Conservation (phyloP, 495 filamentous ascomycete genomes). For the Trichoderma reesei region DNA sequence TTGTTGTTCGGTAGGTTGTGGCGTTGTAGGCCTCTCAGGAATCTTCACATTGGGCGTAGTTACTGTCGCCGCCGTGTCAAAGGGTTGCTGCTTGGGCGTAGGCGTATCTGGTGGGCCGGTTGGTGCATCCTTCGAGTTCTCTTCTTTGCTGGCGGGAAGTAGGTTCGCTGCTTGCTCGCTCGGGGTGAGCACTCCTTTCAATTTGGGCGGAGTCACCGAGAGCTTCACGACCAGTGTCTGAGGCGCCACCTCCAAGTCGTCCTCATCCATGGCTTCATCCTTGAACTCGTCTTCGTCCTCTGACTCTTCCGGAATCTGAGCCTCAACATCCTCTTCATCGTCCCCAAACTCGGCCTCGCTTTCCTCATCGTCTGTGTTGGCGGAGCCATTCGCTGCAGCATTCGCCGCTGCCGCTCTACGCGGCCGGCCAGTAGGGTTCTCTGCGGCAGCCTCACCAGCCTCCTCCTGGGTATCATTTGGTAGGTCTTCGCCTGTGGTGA, state of each 20-base stretch:
- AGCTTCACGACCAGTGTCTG: slow-evolving; percentile 59
- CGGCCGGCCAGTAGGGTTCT: slow-evolving; percentile 26
- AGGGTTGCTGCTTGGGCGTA: not conserved
- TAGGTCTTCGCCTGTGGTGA: slow-evolving; percentile 41
- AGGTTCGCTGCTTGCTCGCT: slow-evolving; percentile 12
- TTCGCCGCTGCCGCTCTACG: slow-evolving; percentile 32
- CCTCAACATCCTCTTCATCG: slow-evolving; percentile 52
- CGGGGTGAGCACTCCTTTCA: slow-evolving; percentile 8
- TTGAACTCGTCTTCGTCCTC: slow-evolving; percentile 47
- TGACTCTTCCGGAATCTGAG: slow-evolving; percentile 36
- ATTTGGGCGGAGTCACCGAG: slow-evolving; percentile 21
- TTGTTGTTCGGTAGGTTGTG: not conserved
- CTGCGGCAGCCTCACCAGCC: slow-evolving; percentile 20
- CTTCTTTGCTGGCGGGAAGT: slow-evolving; percentile 2
- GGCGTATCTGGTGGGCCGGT: slow-evolving; percentile 5
- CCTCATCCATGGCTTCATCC: slow-evolving; percentile 45
- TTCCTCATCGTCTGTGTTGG: slow-evolving; percentile 63
- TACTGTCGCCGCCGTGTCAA: not conserved
- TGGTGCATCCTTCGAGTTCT: not conserved
- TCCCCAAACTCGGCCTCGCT: slow-evolving; percentile 59
- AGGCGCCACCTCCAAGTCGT: slow-evolving; percentile 38
- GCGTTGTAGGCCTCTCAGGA: not conserved
- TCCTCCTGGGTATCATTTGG: slow-evolving; percentile 22
- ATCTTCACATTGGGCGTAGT: not conserved
- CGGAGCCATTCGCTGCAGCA: slow-evolving; percentile 33